Evolutionary conservation across 208 protist species (phyloP), one percentile per base, ranked within the genome.

Genomic region (Wallacemonas collosoma): DNA sequence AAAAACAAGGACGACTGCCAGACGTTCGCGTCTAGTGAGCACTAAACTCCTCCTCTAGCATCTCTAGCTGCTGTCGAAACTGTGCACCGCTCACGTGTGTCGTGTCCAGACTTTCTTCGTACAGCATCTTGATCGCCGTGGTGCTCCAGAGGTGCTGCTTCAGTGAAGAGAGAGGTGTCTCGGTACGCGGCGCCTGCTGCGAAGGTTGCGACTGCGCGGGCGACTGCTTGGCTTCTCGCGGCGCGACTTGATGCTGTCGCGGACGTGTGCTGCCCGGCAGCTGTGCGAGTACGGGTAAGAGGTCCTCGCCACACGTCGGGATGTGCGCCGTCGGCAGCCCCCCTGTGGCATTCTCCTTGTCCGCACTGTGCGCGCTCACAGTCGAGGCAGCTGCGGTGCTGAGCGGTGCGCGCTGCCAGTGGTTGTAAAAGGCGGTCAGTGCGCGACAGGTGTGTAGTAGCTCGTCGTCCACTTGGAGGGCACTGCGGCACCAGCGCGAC

Each of bases 401-500:
- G 45, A 12, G 6, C 8, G 45, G 45, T 50, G 45, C 8, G 45
- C 8, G 8, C 45, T 50, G 26, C 60, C 60, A 65, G 43, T 6
- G 11, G 4, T 38, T 35, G 60, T 50, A 44, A 26, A 65, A 65
- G 41, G 6, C 40, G 60, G 60, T 48, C 11, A 50, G 41, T 3
- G 60, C 60, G 36, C 43, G 7, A 38, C 56, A 41, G 4, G 56
- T 41, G 11, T 6, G 26, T 5, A 14, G 8, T 5, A 82, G 45
- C 14, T 68, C 71, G 35, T 53, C 44, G 41, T 87, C 67, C 17
- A 81, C 72, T 38, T 62, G 64, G 58, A 93, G 38, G 9, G 74
- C 73, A 2, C 71, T 65, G 6, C 81, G 71, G 67, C 89, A 94
- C 89, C 89, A 94, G 47, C 74, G 64, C 11, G 89, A 87, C 15